phyloP scores from a whole-genome alignment of 2,329 filamentous ascomycete genomes.

The Furcasterigmium furcatum region DNA sequence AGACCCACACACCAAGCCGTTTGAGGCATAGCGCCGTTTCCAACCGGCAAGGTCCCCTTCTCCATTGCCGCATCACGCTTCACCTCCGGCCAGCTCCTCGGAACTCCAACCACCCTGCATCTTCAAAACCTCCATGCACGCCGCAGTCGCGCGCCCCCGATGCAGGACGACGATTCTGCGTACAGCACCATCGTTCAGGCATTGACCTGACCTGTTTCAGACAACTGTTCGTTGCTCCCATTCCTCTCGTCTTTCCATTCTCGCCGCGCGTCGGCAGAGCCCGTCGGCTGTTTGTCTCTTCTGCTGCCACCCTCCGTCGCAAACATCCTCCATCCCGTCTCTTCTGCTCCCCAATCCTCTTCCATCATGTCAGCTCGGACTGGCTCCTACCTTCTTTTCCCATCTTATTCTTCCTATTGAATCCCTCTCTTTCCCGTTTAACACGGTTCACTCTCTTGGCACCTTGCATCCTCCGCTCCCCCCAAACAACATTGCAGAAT shows the following conservation, averaged over 20 bases:
- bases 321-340: not conserved
- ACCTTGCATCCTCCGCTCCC: constrained; percentile 7
- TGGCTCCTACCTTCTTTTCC: constrained; percentile 4
- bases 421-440: constrained; percentile 9
- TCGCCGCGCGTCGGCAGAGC: not conserved
- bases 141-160: not conserved
- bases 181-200: not conserved
- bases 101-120: constrained; percentile 1
- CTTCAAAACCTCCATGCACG: not conserved
- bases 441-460: constrained; percentile 4
- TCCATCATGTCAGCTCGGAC: not conserved
- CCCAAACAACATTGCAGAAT: constrained; percentile 29
- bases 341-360: not conserved
- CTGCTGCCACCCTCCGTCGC: not conserved
- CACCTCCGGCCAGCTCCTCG: not conserved
- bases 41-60: too few species aligned
- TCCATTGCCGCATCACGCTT: too few species aligned
- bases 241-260: not conserved
- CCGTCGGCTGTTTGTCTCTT: not conserved
- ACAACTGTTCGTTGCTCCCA: not conserved
- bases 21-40: too few species aligned
- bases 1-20: too few species aligned
- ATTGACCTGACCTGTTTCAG: not conserved
- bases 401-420: constrained; percentile 7
- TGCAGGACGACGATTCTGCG: not conserved